Evolutionary conservation across 192 early-diverging fungal genomes (phyloP).

Genomic region (Phlyctochytrium arcticum): DNA sequence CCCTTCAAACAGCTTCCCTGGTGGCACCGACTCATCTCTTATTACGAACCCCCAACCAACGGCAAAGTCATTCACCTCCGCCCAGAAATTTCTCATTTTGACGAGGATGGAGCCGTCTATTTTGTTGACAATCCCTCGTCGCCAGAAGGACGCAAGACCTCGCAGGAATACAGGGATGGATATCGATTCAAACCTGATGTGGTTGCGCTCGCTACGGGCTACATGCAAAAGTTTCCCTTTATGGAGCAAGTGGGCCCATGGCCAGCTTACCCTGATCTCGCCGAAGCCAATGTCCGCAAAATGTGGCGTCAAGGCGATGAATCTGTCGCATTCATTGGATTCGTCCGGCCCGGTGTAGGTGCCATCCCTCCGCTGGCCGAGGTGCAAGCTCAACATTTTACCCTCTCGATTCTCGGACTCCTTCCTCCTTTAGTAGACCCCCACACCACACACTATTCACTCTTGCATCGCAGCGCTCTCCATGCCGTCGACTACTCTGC

Average conservation of each 20-base stretch:
- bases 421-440: neutral
- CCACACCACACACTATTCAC: neutral
- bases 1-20: no score
- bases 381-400: slow-evolving; percentile 11
- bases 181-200: neutral
- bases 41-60: no score
- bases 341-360: slow-evolving; percentile 7
- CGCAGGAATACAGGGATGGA: neutral
- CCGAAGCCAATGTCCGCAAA: neutral
- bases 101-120: neutral
- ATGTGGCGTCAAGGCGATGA: neutral
- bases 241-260: neutral
- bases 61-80: neutral
- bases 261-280: neutral
- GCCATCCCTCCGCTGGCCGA: slow-evolving; percentile 11
- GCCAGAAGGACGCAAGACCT: neutral
- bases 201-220: slow-evolving; percentile 9
- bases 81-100: neutral
- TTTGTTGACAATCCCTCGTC: no score
- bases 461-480: no score
- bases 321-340: neutral
- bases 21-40: no score
- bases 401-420: neutral
- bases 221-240: slow-evolving; percentile 4
- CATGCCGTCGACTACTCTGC: no score